Percentiles rank a stretch among this genome's conserved stretches.
Evolutionary conservation across 345 rosid species (phyloP).

Genomic region (Salix brachista): DNA sequence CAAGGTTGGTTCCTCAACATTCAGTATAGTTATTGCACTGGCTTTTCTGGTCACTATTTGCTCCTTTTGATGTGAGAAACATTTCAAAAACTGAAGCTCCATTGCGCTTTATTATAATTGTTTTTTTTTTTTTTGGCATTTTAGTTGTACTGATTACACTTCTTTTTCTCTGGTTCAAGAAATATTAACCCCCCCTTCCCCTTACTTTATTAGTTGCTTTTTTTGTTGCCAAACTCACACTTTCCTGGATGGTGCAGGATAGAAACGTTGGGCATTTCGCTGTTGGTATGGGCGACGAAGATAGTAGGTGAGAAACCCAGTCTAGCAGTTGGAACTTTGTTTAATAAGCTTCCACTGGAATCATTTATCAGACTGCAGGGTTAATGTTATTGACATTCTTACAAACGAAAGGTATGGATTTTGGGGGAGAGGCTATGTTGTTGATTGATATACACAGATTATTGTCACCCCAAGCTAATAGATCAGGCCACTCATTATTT

Average conservation of each 20-base stretch:
- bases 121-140: neutral
- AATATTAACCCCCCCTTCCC: neutral
- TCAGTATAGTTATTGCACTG: neutral
- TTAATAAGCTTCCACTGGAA: neutral
- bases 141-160: neutral
- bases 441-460: neutral
- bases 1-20: conserved; percentile 35
- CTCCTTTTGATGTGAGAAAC: neutral
- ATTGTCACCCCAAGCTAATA: neutral
- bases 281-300: conserved; percentile 29
- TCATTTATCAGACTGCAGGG: neutral
- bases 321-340: neutral
- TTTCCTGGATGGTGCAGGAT: conserved; percentile 33
- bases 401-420: neutral
- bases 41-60: neutral
- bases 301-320: conserved; percentile 3
- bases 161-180: neutral
- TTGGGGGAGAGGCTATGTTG: too few relatives aligned
- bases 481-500: neutral
- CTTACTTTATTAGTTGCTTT: neutral
- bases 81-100: neutral
- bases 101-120: neutral
- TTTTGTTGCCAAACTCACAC: neutral
- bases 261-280: conserved; percentile 52
- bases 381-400: neutral